Conservation (phyloP, 2,329 filamentous ascomycete species). For the Thielaviopsis ethacetica region DNA sequence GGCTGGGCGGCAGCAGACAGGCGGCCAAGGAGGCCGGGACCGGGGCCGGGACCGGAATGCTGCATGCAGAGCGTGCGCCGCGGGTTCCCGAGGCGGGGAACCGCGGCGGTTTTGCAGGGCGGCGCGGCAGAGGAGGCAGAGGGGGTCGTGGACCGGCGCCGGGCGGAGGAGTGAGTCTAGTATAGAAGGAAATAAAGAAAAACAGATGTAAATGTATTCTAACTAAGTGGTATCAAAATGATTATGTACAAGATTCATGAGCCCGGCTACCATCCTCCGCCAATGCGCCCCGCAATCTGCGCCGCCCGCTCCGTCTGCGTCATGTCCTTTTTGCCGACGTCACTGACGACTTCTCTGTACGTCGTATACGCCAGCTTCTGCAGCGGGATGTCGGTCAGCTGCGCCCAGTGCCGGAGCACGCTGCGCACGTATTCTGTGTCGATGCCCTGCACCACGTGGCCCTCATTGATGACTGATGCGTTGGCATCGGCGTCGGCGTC, state of each 20-base stretch:
- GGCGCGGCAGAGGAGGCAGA: neutral
- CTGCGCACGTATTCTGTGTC: constrained; percentile 48
- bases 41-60: too few relatives aligned
- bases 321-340: constrained; percentile 64
- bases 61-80: constrained; percentile 56
- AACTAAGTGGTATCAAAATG: neutral
- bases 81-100: constrained; percentile 64
- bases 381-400: constrained; percentile 51
- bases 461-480: constrained; percentile 21
- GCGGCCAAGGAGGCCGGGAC: constrained; percentile 39
- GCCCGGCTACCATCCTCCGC: constrained; percentile 65
- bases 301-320: constrained; percentile 67
- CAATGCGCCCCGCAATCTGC: constrained; percentile 77
- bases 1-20: constrained; percentile 19
- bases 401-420: constrained; percentile 61
- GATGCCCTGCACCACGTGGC: constrained; percentile 44
- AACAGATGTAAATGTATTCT: neutral
- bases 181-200: neutral
- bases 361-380: constrained; percentile 68
- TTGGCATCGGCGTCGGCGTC: neutral
- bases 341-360: constrained; percentile 83
- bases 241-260: neutral
- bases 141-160: neutral
- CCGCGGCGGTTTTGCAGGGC: constrained; percentile 52
- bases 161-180: constrained; percentile 4